Percentiles rank a stretch among this genome's conserved stretches.
Conservation (phyloP, 495 filamentous ascomycete species). For the Penicillium diatomitis region DNA sequence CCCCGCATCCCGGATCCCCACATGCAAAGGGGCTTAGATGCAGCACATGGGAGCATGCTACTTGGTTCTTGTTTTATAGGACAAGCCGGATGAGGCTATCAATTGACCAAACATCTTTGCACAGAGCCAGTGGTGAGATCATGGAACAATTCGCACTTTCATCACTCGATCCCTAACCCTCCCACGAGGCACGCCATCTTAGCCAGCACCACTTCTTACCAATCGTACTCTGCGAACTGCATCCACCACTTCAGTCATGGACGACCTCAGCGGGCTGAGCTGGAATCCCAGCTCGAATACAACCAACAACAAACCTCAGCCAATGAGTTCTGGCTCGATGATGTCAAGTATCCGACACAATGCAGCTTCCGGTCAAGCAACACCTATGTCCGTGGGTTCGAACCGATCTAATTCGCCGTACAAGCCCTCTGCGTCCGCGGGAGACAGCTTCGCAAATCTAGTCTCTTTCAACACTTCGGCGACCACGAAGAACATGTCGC, state of each 20-base stretch:
- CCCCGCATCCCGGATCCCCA: constrained; percentile 5
- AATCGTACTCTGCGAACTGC: not conserved
- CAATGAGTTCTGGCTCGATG: constrained; percentile 43
- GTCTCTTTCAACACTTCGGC: constrained; percentile 68
- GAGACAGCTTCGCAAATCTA: constrained; percentile 85
- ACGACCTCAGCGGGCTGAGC: constrained; percentile 49
- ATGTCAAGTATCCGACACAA: constrained; percentile 49
- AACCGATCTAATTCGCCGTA: constrained; percentile 41
- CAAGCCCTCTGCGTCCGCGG: constrained; percentile 51
- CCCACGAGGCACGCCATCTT: not conserved
- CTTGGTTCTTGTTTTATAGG: not conserved
- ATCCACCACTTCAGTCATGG: constrained; percentile 32
- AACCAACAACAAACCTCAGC: constrained; percentile 34
- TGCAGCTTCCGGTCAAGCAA: constrained; percentile 60
- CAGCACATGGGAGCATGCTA: too few relatives aligned
- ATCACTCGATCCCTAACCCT: not conserved
- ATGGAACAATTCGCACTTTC: not conserved
- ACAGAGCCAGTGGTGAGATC: constrained; percentile 5
- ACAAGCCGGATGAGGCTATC: constrained; percentile 1
- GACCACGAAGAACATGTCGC: constrained; percentile 55
- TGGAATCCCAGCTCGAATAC: constrained; percentile 37
- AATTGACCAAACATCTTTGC: too few relatives aligned
- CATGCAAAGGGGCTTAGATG: constrained; percentile 10
- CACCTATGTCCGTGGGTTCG: constrained; percentile 51
- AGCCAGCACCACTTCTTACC: not conserved